Evolutionary conservation across 1,284 basidiomycete species (phyloP), one percentile per base, ranked within the genome.

Genomic region (Polyporus tsugae): DNA sequence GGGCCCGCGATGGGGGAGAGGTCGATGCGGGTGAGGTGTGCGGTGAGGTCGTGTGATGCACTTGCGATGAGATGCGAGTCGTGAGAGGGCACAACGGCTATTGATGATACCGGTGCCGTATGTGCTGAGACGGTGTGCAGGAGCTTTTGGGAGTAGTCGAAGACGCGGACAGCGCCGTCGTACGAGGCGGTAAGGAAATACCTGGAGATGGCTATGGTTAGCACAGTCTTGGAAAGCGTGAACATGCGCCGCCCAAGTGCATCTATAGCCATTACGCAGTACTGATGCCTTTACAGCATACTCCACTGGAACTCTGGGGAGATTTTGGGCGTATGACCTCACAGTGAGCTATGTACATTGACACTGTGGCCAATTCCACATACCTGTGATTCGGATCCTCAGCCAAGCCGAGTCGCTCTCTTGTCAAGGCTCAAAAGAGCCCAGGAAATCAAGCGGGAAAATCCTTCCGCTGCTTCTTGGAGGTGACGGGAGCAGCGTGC

Each of bases 131-230:
- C 79, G n/a, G 85, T 85, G 39, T 83, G 83, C 0, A 88, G 77
- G 5, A 87, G 75, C 4, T 85, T 85, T 79, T 91, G 87, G 2
- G 91, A 86, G 64, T 91, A 88, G 75, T 94, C 89, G 74, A 95
- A 94, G 4, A 90, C 80, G 64, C 92, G 91, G 58, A 95, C 74
- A 62, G 87, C 84, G 6, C 93, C 93, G 72, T 96, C 93, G 75
- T 96, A 97, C 1, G 93, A 94, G 0, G 89, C 90, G 0, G 95
- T 92, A 2, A 95, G 76, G 76, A 96, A 91, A 73, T 90, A 84
- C 39, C 94, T 91, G 69, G 33, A 35, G 46, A 19, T 10, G 22
- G 7, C 22, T 25, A 25, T 25, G 44, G 22, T 49, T 13, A 49
- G 46, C 46, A 10, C 46, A 4, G 46, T 5, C 10, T 7, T 25